These are phyloP conservation scores for Ganoderma lucidum DNA, from an alignment of 1,284 basidiomycete species.

Conservation along the genomic window DNA sequence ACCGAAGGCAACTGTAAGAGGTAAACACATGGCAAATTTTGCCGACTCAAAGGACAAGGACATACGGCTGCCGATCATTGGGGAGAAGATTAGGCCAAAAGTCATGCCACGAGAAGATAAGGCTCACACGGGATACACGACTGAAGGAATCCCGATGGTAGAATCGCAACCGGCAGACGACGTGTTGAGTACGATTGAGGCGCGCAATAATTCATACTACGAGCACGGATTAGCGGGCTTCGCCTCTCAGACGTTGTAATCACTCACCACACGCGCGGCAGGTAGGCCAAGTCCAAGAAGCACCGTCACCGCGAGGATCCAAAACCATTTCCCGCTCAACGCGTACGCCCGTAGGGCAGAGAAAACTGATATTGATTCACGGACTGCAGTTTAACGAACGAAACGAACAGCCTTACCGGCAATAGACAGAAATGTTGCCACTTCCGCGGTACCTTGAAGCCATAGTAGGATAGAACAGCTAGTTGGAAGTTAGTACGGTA, in stretches of 20 bases:
- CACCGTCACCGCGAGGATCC: conserved; percentile 1
- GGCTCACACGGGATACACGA: background rate
- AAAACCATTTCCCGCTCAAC: conserved; percentile 16
- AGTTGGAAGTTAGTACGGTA: background rate
- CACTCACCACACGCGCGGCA: background rate
- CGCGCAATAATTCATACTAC: background rate
- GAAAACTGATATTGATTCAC: conserved; percentile 3
- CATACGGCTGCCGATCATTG: conserved; percentile 6
- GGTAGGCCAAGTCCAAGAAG: background rate
- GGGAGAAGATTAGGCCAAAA: background rate
- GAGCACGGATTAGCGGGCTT: background rate
- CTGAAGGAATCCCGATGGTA: background rate
- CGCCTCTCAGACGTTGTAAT: no score
- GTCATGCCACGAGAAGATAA: background rate
- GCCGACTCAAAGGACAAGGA: background rate
- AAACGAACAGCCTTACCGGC: conserved; percentile 1
- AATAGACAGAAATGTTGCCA: conserved; percentile 1
- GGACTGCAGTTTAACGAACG: no score
- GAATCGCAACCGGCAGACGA: background rate
- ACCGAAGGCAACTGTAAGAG: conserved; percentile 7
- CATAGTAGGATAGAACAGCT: background rate
- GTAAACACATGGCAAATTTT: background rate
- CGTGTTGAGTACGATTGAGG: background rate
- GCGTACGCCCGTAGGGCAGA: conserved; percentile 21
- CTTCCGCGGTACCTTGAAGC: background rate